phyloP scores from a whole-genome alignment of 2,329 filamentous ascomycete species.

The Xylaria hypoxylon region DNA sequence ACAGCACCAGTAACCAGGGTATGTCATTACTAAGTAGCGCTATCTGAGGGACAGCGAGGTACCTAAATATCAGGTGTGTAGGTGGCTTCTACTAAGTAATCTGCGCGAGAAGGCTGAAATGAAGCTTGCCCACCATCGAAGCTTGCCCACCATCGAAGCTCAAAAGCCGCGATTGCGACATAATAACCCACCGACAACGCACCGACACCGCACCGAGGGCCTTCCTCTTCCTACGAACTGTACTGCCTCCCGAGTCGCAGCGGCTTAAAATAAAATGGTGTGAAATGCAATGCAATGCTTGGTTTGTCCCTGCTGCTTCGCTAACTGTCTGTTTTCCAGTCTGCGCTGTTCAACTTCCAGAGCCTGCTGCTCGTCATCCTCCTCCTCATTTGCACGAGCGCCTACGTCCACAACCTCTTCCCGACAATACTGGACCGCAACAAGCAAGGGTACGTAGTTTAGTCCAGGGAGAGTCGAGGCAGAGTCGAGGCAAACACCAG shows the following conservation, averaged over 20 bases:
- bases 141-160: constrained; percentile 16
- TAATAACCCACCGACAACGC: constrained; percentile 12
- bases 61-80: not conserved
- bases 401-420: constrained; percentile 91
- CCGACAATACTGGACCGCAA: constrained; percentile 92
- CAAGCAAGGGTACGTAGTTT: constrained; percentile 79
- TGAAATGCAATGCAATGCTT: not conserved
- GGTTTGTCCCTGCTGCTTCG: not conserved
- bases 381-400: constrained; percentile 93
- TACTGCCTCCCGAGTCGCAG: not conserved
- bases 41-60: too few species aligned
- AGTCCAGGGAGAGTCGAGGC: too few species aligned
- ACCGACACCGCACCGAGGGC: not conserved
- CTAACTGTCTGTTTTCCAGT: constrained; percentile 62
- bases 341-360: constrained; percentile 99
- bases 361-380: constrained; percentile 94
- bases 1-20: too few species aligned
- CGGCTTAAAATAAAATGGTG: constrained; percentile 26
- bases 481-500: not conserved
- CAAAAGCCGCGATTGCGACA: constrained; percentile 22
- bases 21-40: too few species aligned
- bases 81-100: constrained; percentile 27
- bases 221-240: not conserved
- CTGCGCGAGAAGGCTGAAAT: constrained; percentile 24
- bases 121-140: constrained; percentile 28